Percentiles rank a stretch among this genome's conserved stretches.
Conservation (phyloP, 2,329 filamentous ascomycete species). For the Cephalotrichum gorgonifer region DNA sequence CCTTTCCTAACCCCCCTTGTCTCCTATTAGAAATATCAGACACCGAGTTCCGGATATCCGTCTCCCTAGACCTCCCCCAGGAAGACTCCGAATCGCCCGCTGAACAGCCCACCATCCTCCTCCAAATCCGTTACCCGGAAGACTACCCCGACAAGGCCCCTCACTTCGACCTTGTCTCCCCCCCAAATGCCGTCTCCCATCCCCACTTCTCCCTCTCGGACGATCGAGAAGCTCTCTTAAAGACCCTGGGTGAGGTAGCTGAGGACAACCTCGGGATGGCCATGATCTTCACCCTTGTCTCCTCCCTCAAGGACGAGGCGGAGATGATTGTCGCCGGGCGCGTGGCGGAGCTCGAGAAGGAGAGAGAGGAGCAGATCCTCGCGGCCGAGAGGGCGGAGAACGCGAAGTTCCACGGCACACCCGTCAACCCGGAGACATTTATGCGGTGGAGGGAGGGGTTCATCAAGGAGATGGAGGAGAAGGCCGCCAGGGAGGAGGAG, state of each 20-base stretch:
- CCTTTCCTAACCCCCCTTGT: neutral
- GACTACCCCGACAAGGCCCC: constrained; percentile 85
- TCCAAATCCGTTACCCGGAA: constrained; percentile 83
- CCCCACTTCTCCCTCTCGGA: constrained; percentile 67
- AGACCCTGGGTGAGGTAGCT: constrained; percentile 61
- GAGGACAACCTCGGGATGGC: constrained; percentile 94
- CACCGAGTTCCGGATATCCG: constrained; percentile 75
- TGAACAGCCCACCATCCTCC: constrained; percentile 61
- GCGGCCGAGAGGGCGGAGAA: constrained; percentile 84
- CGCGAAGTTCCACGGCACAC: constrained; percentile 85
- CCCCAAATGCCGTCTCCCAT: constrained; percentile 59
- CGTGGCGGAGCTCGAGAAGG: constrained; percentile 51
- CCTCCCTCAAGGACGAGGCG: constrained; percentile 79
- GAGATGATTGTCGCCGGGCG: constrained; percentile 73
- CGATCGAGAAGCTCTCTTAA: constrained; percentile 67
- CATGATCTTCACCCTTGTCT: constrained; percentile 91
- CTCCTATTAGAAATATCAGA: constrained; percentile 87
- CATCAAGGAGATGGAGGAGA: constrained; percentile 68
- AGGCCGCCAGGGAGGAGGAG: constrained; percentile 56
- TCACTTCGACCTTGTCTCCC: constrained; percentile 65
- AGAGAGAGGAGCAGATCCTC: constrained; percentile 40
- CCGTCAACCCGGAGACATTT: constrained; percentile 81
- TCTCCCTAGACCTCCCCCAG: constrained; percentile 68
- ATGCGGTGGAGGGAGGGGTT: constrained; percentile 74
- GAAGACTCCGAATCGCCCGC: constrained; percentile 52